Base-by-base conservation (phyloP, 768 basidiomycete species). In the Macrolepiota dolichaula region DNA sequence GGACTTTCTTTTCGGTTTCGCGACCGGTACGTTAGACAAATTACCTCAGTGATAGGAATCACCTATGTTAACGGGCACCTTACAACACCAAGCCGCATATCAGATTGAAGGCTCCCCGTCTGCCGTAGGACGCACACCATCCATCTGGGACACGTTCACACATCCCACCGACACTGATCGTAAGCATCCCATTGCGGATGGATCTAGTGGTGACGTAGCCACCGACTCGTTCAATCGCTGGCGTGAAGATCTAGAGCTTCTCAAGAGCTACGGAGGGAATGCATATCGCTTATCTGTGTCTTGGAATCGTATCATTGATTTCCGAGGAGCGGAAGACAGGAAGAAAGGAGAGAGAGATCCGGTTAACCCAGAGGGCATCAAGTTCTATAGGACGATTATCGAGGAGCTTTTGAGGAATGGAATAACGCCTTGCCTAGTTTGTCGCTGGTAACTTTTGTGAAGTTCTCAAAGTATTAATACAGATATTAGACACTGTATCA, bases 141-240 rank as follows among this genome's bases (percentile, higher is more conserved):
- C 85, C 24, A 83, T 90, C 64, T 91, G 89, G 89, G 89, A 92
- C 68, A 85, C 81, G 57, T 90, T 89, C 70, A 81, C 85, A 27
- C 79, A 83, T 57, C 70, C 71, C 7, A 32, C 29, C 27, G 81
- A 55, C 22, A 56, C 66, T 10, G 47, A 57, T 1, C 82, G 84
- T 17, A 83, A 82, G 67, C 69, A 67, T 25, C 63, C 65, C 36
- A 88, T 86, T 29, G 75, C 78, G 29, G 89, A 90, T 66, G 84
- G 85, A 2, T 71, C 79, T 22, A 79, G 83, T 63, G 88, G 87
- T 2, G 87, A 89, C 64, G 76, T 80, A 51, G 88, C 89, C 1
- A 88, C 86, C n/a, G 42, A 44, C 42, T 44, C 42, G 42, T 44
- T 44, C 42, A 44, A 44, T 44, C 78, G 79, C 57, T 91, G 85